Base-by-base conservation (phyloP, 306 rosid genomes). In the Vigna hirtella region DNA sequence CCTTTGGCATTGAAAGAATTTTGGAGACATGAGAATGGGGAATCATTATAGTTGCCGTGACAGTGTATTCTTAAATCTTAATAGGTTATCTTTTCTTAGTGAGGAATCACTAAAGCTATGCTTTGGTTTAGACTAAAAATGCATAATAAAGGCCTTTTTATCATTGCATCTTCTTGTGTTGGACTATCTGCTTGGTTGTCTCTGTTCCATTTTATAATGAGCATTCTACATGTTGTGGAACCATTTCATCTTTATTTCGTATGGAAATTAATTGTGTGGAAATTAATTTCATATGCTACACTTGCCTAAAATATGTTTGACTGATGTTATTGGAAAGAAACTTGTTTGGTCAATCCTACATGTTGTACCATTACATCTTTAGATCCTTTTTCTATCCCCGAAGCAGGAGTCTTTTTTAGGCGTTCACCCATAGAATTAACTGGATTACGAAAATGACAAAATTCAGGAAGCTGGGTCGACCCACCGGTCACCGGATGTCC, bases 401-500 rank as follows among this genome's bases (percentile, higher is more conserved):
- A 50, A 28, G 26, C 20, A 30, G 4, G 66, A 56, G 28, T 13
- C 63, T 0, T 24, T 24, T 65, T 61, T 69, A 70, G 84, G 82
- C 9, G 66, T 56, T 75, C 70, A 38, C 62, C 66, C 67, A 51
- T 78, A 43, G 58, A 65, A 36, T 34, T 64, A 49, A 56, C 59
- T 58, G 78, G 70, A 30, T 75, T 65, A 67, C 58, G 18, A 78
- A 66, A 52, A 95, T 95, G 98, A 95, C 98, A 20, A 93, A 95
- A 87, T 85, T 95, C 77, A 88, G 99, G 86, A 95, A 93, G 87
- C 88, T 93, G 0, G 83, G 85, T 79, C 92, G 99, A 67, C 87
- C 87, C 5, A 76, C 91, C 4, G 93, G 79, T 55, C 98, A 95
- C 65, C 93, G 99, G 9, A 81, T 95, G 79, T 88, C 98, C 73